Evolutionary conservation across 257 asterid genomes (phyloP), one percentile per base, ranked within the genome.

Genomic region (Ajuga chamaepitys): DNA sequence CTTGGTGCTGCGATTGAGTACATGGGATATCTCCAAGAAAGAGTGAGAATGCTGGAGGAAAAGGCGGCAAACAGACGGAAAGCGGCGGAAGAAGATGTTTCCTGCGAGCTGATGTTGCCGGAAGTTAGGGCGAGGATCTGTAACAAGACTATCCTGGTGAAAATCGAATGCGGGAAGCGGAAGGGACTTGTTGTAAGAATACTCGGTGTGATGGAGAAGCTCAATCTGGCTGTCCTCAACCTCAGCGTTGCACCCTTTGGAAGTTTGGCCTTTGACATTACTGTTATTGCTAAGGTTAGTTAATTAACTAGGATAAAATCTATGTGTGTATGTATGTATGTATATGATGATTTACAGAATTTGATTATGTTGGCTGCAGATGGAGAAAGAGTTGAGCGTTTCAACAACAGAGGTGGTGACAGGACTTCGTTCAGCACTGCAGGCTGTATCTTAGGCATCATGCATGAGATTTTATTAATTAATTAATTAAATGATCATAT

Each of bases 41-140:
- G 58, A 59, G 60, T 75, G 74, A 66, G 47, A 12, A 52, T 11
- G 5, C 37, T 75, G 40, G 80, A 75, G 48, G 80, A 64, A 64
- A 52, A 55, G 48, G 58, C 37, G 0, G 25, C 62, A 11, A 51
- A 68, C 61, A 13, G 12, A 18, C 54, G 7, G 51, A 40, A 7
- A 20, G 45, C 3, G 64, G 32, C 10, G 17, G 51, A n/a, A 34
- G 13, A 11, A 45, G 55, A n/a, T 4, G 20, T 25, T 10, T 7
- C 46, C 14, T 17, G 16, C 7, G 65, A 70, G 51, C 65, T 47
- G 16, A 14, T 9, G 17, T 56, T 75, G 66, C 80, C 80, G 2
- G 80, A 70, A 21, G 66, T 75, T 24, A 65, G 66, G 59, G 76
- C 56, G 9, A 65, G 66, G 37, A 10, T 70, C 3, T 30, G 50